Base-by-base conservation (phyloP, 495 filamentous ascomycete species). In the Penicillium samsonianum region DNA sequence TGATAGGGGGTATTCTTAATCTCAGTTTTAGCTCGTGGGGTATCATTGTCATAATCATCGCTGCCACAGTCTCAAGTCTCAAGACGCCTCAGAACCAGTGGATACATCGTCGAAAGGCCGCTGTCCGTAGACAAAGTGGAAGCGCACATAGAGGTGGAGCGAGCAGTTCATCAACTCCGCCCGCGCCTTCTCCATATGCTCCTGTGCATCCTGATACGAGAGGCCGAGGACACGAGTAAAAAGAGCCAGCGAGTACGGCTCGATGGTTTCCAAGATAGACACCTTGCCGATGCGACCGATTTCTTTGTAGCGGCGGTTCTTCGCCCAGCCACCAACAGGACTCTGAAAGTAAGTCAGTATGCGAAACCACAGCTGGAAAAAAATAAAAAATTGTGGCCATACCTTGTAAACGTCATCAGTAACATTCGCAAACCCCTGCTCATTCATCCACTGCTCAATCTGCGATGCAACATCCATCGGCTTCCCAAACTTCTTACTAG, bases 191-290 rank as follows among this genome's bases (percentile, higher is more conserved):
- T 73, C 60, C 59, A 73, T 66, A 35, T 65, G 68, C 9, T 69
- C 68, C 49, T 66, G 67, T 2, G 73, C 68, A 22, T 74, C 64
- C 22, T 78, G 74, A 23, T 61, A 67, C 0, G 66, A 57, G 66
- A 77, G 80, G 0, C 81, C 81, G 14, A 83, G 65, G 0, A 80
- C 77, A 16, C 78, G 75, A 1, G 82, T 85, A 49, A 86, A 84
- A 4, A 85, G 67, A 14, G 76, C 77, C 19, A 82, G 72, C 6
- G 73, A 78, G 41, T 84, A 78, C 6, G 78, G 81, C 53, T 84
- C 73, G 43, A 85, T 52, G 0, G 78, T 77, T n/a, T 75, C 67
- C 44, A 74, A 58, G 20, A 76, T 40, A 4, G 64, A 59, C 14
- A 70, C 35, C 62, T 72, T 73, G 46, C 68, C 67, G 17, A 77